Conservation (phyloP, 495 filamentous ascomycete species). For the Staphylotrichum tortipilum region DNA sequence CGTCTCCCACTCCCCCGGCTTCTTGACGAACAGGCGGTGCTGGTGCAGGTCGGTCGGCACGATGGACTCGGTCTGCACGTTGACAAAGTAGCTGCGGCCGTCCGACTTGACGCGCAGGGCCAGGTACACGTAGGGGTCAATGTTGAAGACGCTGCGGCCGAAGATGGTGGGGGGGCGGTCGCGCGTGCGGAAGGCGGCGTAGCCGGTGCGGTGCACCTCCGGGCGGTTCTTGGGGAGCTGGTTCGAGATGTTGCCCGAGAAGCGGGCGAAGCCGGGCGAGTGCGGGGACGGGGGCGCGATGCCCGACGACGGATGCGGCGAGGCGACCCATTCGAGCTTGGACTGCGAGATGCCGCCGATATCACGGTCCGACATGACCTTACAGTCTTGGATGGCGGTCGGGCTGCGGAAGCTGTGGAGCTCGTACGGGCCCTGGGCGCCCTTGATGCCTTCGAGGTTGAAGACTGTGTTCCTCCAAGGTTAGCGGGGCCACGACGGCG, state of each 20-base stretch:
- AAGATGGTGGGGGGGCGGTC: constrained; percentile 58
- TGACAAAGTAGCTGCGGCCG: constrained; percentile 86
- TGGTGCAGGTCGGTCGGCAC: constrained; percentile 92
- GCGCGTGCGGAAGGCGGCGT: constrained; percentile 78
- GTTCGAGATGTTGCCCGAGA: constrained; percentile 81
- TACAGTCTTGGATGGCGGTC: constrained; percentile 55
- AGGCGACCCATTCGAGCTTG: constrained; percentile 56
- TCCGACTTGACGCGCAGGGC: constrained; percentile 87
- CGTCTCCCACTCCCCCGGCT: constrained; percentile 85
- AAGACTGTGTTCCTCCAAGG: constrained; percentile 30
- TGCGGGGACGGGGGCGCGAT: constrained; percentile 32
- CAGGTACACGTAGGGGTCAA: constrained; percentile 80
- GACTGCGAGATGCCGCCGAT: constrained; percentile 78
- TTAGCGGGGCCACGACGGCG: no score
- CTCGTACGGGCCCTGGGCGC: constrained; percentile 46
- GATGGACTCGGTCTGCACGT: constrained; percentile 88
- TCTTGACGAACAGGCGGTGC: constrained; percentile 76
- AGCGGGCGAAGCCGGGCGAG: constrained; percentile 50
- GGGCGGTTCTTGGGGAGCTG: constrained; percentile 67
- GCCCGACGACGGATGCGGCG: constrained; percentile 54
- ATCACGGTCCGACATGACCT: constrained; percentile 75
- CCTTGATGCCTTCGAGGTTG: constrained; percentile 46
- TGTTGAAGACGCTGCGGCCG: constrained; percentile 74
- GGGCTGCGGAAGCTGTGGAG: constrained; percentile 60
- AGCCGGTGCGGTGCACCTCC: constrained; percentile 66